These are phyloP conservation scores for Sanghuangporus weigelae DNA, from an alignment of 1,284 basidiomycete species.

Conservation along the genomic window DNA sequence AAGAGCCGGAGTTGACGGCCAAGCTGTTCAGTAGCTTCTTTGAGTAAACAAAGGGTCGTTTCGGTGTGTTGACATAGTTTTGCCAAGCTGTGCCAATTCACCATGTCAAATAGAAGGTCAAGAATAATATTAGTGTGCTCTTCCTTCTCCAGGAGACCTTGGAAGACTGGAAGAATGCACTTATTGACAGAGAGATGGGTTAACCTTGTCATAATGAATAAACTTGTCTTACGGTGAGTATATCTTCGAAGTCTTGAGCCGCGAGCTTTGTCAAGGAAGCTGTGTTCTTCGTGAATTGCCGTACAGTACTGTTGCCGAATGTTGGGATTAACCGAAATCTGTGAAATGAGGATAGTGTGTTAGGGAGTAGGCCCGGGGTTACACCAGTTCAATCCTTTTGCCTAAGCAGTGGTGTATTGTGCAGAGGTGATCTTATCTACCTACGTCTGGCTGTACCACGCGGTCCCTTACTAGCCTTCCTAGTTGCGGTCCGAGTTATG, in stretches of 20 bases:
- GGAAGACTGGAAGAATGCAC: slow-evolving; percentile 32
- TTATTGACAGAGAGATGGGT: slow-evolving; percentile 13
- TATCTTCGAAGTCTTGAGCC: slow-evolving; percentile 31
- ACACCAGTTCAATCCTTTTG: too few species aligned
- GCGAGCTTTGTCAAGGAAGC: slow-evolving; percentile 28
- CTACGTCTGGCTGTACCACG: too few species aligned
- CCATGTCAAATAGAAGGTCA: slow-evolving; percentile 24
- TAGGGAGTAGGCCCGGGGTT: too few species aligned
- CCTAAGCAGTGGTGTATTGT: too few species aligned
- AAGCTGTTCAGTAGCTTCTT: slow-evolving; percentile 21
- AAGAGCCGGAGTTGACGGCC: slow-evolving; percentile 24
- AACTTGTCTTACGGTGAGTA: slow-evolving; percentile 28
- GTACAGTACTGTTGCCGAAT: slow-evolving; percentile 26
- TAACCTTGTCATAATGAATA: too few species aligned
- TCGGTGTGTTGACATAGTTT: slow-evolving; percentile 32
- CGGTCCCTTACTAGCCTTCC: too few species aligned
- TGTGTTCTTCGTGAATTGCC: slow-evolving; percentile 24
- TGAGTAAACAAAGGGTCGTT: slow-evolving; percentile 15
- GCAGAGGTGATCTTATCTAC: too few species aligned
- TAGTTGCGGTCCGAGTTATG: too few species aligned
- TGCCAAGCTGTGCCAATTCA: slow-evolving; percentile 29
- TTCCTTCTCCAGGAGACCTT: slow-evolving; percentile 27
- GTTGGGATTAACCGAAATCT: slow-evolving; percentile 20
- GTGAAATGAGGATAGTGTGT: too few species aligned
- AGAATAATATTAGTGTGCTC: slow-evolving; percentile 23